phyloP scores from a whole-genome alignment of 192 early-diverging fungal species.

The Entomortierella lignicola region DNA sequence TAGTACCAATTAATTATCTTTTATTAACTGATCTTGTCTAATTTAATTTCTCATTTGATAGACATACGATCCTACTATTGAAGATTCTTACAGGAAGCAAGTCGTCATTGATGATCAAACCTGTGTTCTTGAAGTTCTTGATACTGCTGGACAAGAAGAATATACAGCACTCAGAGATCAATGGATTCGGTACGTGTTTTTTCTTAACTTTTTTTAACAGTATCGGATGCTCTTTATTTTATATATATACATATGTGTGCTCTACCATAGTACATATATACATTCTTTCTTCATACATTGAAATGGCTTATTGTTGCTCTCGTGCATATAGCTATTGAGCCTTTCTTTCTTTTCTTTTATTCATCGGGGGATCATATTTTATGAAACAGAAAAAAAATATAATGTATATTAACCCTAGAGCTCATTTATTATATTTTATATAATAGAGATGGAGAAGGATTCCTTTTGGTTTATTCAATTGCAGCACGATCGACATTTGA shows the following conservation, averaged over 20 bases:
- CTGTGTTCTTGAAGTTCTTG: slow-evolving; percentile 96
- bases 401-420: too few relatives aligned
- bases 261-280: too few relatives aligned
- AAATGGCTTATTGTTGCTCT: slow-evolving; percentile 20
- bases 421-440: not conserved
- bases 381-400: not conserved
- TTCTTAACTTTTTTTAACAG: not conserved
- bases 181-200: slow-evolving; percentile 74
- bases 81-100: slow-evolving; percentile 98
- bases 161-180: slow-evolving; percentile 84
- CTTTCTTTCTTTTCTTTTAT: not conserved
- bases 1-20: too few relatives aligned
- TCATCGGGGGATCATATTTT: not conserved
- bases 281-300: not conserved
- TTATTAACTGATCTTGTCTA: not conserved
- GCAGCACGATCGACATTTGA: slow-evolving; percentile 90
- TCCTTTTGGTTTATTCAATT: slow-evolving; percentile 92
- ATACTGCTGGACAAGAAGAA: slow-evolving; percentile 94
- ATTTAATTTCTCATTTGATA: slow-evolving; percentile 36
- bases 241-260: not conserved
- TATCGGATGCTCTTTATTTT: slow-evolving; percentile 5
- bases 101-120: slow-evolving; percentile 97
- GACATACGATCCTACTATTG: slow-evolving; percentile 99
- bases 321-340: slow-evolving; percentile 11
- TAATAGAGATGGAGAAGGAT: slow-evolving; percentile 81